Evolutionary conservation across 768 basidiomycete species (phyloP).

Genomic region (Tylopilus plumbeoviolaceoides): DNA sequence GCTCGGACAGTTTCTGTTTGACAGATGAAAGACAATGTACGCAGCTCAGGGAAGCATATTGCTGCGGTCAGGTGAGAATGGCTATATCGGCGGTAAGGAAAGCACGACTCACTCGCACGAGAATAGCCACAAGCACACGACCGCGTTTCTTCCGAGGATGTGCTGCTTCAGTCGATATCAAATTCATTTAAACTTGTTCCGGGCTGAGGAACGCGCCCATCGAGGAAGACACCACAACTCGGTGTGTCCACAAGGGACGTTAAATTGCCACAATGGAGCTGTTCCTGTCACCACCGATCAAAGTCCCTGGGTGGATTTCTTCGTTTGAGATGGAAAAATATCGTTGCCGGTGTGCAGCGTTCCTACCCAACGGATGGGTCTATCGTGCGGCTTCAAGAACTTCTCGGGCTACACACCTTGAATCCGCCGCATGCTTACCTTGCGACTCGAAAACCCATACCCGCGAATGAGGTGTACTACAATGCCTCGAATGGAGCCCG

Average conservation of each 20-base stretch:
- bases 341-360: neutral
- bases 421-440: neutral
- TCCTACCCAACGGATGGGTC: neutral
- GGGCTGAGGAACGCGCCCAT: neutral
- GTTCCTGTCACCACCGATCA: neutral
- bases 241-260: neutral
- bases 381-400: neutral
- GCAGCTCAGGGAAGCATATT: neutral
- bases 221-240: neutral
- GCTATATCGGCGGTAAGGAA: neutral
- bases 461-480: neutral
- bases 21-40: neutral
- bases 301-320: neutral
- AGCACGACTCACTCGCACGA: neutral
- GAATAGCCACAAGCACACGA: neutral
- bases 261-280: neutral
- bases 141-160: conserved; percentile 1
- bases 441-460: neutral
- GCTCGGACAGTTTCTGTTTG: neutral
- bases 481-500: neutral
- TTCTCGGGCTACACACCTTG: neutral
- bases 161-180: neutral
- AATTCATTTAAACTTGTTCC: neutral
- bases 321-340: neutral
- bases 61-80: conserved; percentile 3